These are phyloP conservation scores for Kwoniella bestiolae DNA, from an alignment of 768 basidiomycete species.

Conservation along the genomic window DNA sequence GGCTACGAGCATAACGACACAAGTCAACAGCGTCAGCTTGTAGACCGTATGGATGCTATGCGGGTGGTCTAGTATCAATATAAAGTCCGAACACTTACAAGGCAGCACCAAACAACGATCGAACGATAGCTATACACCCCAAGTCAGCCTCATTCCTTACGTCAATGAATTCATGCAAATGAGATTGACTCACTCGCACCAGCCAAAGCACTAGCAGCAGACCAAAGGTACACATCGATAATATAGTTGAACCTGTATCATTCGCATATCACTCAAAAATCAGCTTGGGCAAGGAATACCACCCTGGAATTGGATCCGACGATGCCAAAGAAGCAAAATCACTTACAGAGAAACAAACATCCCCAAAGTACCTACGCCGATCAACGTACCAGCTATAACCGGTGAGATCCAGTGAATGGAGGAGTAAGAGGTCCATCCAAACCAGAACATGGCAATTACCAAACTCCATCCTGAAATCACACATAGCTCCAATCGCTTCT, in stretches of 20 bases:
- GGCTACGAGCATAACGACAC: slow-evolving; percentile 25
- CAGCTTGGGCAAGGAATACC: no score
- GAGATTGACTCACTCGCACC: slow-evolving; percentile 42
- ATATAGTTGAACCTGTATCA: slow-evolving; percentile 56
- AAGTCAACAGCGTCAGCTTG: not conserved
- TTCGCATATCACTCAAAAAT: no score
- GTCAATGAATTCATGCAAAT: not conserved
- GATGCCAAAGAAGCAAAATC: no score
- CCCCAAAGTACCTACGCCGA: slow-evolving; percentile 51
- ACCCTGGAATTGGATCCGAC: no score
- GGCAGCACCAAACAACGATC: slow-evolving; percentile 53
- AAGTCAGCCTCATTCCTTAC: not conserved
- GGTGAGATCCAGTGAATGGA: slow-evolving; percentile 56
- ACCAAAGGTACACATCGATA: slow-evolving; percentile 59
- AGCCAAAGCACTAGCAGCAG: slow-evolving; percentile 59
- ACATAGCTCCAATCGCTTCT: slow-evolving; percentile 56
- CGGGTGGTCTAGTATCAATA: no score
- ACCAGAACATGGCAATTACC: slow-evolving; percentile 59
- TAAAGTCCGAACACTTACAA: slow-evolving; percentile 30
- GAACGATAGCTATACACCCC: slow-evolving; percentile 38
- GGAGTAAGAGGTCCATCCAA: slow-evolving; percentile 59
- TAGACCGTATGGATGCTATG: no score
- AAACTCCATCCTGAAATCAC: slow-evolving; percentile 55
- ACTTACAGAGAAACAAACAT: slow-evolving; percentile 56
- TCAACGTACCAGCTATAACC: slow-evolving; percentile 46